These are phyloP conservation scores for Chrysoporthe austroafricana DNA, from an alignment of 2,329 filamentous ascomycete genomes.

Conservation along the genomic window DNA sequence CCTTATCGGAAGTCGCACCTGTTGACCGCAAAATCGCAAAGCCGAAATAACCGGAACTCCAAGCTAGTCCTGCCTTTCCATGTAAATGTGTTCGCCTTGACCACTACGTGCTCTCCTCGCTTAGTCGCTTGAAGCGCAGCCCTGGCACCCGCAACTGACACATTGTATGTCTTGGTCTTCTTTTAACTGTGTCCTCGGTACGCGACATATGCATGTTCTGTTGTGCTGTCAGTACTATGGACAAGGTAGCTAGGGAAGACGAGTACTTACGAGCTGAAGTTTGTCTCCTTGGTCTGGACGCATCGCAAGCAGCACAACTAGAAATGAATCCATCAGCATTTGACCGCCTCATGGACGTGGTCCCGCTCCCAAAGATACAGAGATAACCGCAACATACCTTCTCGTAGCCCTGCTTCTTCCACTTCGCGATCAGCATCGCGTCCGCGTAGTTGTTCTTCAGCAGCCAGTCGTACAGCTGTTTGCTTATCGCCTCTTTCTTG, in stretches of 20 bases:
- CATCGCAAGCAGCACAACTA: conserved; percentile 93
- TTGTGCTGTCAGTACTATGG: neutral
- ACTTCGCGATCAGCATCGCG: conserved; percentile 94
- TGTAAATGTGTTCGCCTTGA: conserved; percentile 2
- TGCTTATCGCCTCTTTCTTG: conserved; percentile 93
- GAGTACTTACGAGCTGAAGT: conserved; percentile 73
- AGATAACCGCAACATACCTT: conserved; percentile 64
- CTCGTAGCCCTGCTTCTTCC: conserved; percentile 99
- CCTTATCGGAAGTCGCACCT: conserved; percentile 14
- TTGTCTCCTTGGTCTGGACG: conserved; percentile 99
- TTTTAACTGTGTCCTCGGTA: conserved; percentile 87
- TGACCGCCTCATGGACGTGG: neutral
- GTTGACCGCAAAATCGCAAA: conserved; percentile 18
- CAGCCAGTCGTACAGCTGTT: conserved; percentile 91
- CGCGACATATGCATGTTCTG: conserved; percentile 88
- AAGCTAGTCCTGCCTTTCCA: conserved; percentile 6
- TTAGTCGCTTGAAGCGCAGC: conserved; percentile 85
- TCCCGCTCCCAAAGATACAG: neutral
- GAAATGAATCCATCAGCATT: conserved; percentile 33
- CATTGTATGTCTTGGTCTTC: conserved; percentile 91
- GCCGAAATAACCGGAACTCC: conserved; percentile 24
- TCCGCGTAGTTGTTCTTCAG: conserved; percentile 97
- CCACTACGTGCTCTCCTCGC: conserved; percentile 3
- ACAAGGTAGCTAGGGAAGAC: too few species aligned
- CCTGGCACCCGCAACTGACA: conserved; percentile 91